phyloP scores from a whole-genome alignment of 371 early-diverging fungal genomes.

The Mucor saturninus region DNA sequence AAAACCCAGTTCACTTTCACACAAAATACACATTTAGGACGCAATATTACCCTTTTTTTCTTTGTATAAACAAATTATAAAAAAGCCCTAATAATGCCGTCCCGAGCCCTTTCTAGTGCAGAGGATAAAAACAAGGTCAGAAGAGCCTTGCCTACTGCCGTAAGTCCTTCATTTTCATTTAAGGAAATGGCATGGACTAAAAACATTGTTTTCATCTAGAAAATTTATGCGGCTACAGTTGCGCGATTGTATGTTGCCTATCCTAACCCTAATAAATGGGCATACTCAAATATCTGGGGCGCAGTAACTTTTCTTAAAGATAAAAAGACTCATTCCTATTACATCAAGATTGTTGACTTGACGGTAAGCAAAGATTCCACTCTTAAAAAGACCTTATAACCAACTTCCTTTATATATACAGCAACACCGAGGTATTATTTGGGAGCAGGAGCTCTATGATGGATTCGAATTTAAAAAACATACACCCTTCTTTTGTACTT shows the following conservation, averaged over 20 bases:
- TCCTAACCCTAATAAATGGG: slow-evolving; percentile 74
- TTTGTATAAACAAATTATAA: not conserved
- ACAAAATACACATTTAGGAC: not conserved
- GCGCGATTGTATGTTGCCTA: slow-evolving; percentile 86
- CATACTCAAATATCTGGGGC: slow-evolving; percentile 79
- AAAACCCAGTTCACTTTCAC: not conserved
- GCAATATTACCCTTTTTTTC: not conserved
- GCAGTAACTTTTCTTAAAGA: slow-evolving; percentile 78
- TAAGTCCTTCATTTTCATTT: slow-evolving; percentile 22
- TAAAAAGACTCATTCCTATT: slow-evolving; percentile 63
- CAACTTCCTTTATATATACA: slow-evolving; percentile 14
- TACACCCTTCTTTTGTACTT: slow-evolving; percentile 85
- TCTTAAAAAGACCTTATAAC: not conserved
- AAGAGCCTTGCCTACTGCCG: slow-evolving; percentile 50
- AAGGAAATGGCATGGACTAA: not conserved
- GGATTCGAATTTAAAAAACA: slow-evolving; percentile 78
- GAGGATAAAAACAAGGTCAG: slow-evolving; percentile 58
- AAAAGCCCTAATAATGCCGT: slow-evolving; percentile 37
- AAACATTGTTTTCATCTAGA: slow-evolving; percentile 40
- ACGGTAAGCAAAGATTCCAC: slow-evolving; percentile 43
- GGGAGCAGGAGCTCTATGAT: slow-evolving; percentile 84
- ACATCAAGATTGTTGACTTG: slow-evolving; percentile 82
- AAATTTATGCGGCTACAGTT: slow-evolving; percentile 85
- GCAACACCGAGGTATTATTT: slow-evolving; percentile 69
- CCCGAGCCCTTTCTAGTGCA: slow-evolving; percentile 48